Evolutionary conservation across 805 yeast genomes (phyloP).

Genomic region (Saccharomycopsis olivae): DNA sequence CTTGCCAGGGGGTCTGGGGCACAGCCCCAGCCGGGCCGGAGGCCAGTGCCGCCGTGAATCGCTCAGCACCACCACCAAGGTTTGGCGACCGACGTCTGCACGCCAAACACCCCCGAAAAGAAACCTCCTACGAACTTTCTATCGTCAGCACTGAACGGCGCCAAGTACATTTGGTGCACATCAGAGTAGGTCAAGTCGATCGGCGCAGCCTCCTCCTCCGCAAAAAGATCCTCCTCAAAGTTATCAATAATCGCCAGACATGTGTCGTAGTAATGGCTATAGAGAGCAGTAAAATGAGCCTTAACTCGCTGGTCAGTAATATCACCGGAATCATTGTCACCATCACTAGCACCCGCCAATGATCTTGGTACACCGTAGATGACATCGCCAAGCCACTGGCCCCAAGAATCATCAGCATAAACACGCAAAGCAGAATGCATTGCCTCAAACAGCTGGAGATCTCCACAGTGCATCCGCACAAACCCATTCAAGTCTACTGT

Average conservation of each 20-base stretch:
- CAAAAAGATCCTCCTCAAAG: constrained; percentile 3
- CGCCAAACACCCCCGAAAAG: too few species aligned
- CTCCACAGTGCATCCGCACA: background rate
- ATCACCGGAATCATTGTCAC: background rate
- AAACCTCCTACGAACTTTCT: constrained; percentile 7
- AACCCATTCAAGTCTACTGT: constrained; percentile 3
- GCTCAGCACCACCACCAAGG: too few species aligned
- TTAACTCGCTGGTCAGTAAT: background rate
- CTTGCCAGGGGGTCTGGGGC: too few species aligned
- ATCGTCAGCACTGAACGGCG: constrained; percentile 11
- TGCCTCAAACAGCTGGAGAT: background rate
- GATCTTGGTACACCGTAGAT: constrained; percentile 2
- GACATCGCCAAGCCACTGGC: background rate
- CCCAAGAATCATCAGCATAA: constrained; percentile 10
- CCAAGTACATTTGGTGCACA: constrained; percentile 9
- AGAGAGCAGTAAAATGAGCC: background rate
- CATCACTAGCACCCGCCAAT: background rate
- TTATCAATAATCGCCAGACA: constrained; percentile 2
- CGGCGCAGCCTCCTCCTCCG: background rate
- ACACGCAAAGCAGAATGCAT: background rate
- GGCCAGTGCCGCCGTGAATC: too few species aligned
- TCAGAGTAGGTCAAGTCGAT: constrained; percentile 8
- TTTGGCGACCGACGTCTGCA: too few species aligned
- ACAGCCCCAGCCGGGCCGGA: too few species aligned
- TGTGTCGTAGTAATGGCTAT: background rate